Percentiles rank a stretch among this genome's conserved stretches.
Evolutionary conservation across 805 yeast species (phyloP).

Genomic region (Candida cerambycidarum): DNA sequence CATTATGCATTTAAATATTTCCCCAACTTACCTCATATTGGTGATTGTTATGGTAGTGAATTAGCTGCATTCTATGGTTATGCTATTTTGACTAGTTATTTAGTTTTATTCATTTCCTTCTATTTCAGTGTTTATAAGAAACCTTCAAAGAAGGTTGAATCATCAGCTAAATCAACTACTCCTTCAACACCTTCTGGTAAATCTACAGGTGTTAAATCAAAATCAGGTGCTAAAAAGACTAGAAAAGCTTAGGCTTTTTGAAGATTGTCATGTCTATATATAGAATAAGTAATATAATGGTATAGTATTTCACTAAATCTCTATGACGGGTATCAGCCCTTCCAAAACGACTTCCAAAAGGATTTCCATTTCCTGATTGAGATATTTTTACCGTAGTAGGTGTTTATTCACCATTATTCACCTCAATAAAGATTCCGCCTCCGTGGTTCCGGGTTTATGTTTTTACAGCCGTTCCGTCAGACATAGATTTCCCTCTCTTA

Average conservation of each 20-base stretch:
- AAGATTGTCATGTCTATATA: no score
- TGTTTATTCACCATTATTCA: no score
- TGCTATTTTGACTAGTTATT: slow-evolving; percentile 80
- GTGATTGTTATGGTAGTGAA: slow-evolving; percentile 90
- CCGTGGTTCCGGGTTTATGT: not conserved
- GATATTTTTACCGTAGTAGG: no score
- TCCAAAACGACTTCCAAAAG: no score
- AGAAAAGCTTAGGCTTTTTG: slow-evolving; percentile 13
- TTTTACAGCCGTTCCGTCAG: not conserved
- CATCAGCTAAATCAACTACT: not conserved
- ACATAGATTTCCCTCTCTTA: no score
- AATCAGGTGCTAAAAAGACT: slow-evolving; percentile 5
- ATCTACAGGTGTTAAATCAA: not conserved
- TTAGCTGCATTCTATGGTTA: slow-evolving; percentile 92
- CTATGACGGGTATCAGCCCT: no score
- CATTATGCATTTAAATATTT: slow-evolving; percentile 75
- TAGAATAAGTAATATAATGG: slow-evolving; percentile 1
- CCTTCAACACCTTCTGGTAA: slow-evolving; percentile 1
- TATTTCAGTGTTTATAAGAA: slow-evolving; percentile 77
- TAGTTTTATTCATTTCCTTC: slow-evolving; percentile 88
- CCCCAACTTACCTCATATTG: slow-evolving; percentile 60
- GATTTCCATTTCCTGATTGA: no score
- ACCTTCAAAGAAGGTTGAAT: slow-evolving; percentile 2
- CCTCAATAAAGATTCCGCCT: no score
- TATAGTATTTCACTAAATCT: no score